Base-by-base conservation (phyloP, 169 alveolate genomes). In the Amoebophrya sp. region DNA sequence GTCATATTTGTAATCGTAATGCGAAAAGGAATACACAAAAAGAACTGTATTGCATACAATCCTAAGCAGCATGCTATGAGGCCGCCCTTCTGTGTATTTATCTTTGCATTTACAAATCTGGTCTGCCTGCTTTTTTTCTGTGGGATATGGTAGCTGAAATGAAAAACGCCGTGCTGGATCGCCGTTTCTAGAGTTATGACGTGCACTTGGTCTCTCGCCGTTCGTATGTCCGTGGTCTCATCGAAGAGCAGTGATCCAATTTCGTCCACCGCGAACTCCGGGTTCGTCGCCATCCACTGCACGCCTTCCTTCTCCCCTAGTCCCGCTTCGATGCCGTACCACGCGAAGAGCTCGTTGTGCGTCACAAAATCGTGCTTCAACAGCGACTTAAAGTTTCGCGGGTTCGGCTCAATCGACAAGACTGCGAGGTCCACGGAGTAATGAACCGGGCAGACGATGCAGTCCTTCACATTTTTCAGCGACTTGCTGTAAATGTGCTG, bases 201-300 rank as follows among this genome's bases (percentile, higher is more conserved):
- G 35, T 66, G 83, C 83, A 66, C 83, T 25, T 66, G 35, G 83
- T 66, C 83, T 0, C 83, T 2, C 12, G 35, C 32, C 32, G 83
- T 66, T 7, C 83, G 83, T 7, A 66, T 66, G 83, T 66, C 83
- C 10, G 83, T 66, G 35, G 12, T 2, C 29, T 66, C 83, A 25
- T 66, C 83, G 83, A 66, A 66, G 39, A 66, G 35, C 32, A 66
- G 83, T 1, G 39, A 25, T 25, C 83, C 83, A 25, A 66, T 66
- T 25, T 66, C 83, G 35, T 66, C 83, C 83, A 66, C 83, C 35
- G 83, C 83, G 35, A 66, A 66, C 35, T 66, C 83, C 10, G 83
- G 83, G 18, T 66, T 66, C 32, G 83, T 66, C 10, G 83, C 83
- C 83, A 66, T 66, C 35, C 7, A 7, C 32, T 66, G 83, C 29